Base-by-base conservation (phyloP, 2,329 filamentous ascomycete species). In the Uncinocarpus reesii region DNA sequence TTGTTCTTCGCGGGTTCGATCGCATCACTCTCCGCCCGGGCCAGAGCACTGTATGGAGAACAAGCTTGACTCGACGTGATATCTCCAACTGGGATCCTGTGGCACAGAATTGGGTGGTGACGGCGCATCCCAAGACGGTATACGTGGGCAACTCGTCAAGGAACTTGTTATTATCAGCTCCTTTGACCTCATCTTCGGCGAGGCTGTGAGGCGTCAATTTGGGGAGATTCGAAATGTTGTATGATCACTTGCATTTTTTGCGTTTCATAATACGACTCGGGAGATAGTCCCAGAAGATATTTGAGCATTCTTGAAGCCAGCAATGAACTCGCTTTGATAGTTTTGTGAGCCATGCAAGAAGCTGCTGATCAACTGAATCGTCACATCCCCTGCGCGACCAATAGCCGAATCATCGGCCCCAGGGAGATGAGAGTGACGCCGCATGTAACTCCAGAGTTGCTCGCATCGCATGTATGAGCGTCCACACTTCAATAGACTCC, bases 21-120 rank as follows among this genome's bases (percentile, higher is more conserved):
- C 79, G 86, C 40, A 65, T 95, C 50, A 74, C 72, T 42, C 80
- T 95, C 53, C 71, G 76, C 3, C 76, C 86, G 0, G 86, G 86
- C n/a, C 64, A 79, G 64, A 79, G 75, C 44, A 73, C 70, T 2
- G 77, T 73, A 1, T 93, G 92, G 71, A 72, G 65, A 0, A 80
- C 78, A 0, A 75, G 80, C 13, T 66, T 95, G 48, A 88, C 81
- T 4, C 77, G 89, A 32, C 80, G 87, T 49, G 90, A 95, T 60
- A 57, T 95, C 48, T 87, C 83, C 62, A 92, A 88, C 70, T 95
- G 90, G 89, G 86, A 95, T 56, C 71, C 77, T 0, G 73, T 61
- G 1, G 63, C 69, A n/a, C 89, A 95, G 73, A 82, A 95, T 71
- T 96, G 90, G 89, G 77, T 87, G 38, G 71, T 81, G 47, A 71